These are phyloP conservation scores for Triticum dicoccoides DNA, from an alignment of 176 grass and related monocot genomes.

Conservation along the genomic window DNA sequence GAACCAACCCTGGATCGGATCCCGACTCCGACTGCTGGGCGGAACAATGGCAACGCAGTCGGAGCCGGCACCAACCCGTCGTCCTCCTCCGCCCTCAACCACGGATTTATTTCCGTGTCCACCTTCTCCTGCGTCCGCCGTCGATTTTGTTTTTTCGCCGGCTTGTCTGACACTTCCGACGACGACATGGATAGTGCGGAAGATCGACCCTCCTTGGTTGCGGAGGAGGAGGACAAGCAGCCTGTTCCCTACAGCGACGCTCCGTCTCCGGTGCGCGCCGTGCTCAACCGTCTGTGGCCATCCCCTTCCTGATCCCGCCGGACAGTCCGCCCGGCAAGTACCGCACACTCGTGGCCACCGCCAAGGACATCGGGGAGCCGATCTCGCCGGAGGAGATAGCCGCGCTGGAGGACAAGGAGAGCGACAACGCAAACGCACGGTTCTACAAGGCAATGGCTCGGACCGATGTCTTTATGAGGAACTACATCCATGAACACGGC, in stretches of 20 bases:
- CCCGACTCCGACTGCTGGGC: too few species aligned
- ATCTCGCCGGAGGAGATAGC: background rate
- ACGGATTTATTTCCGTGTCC: too few species aligned
- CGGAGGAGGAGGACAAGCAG: background rate
- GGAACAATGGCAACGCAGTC: too few species aligned
- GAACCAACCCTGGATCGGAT: too few species aligned
- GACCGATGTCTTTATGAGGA: background rate
- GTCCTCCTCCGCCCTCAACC: too few species aligned
- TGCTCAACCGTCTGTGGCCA: background rate
- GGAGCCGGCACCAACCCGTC: too few species aligned
- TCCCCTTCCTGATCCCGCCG: background rate
- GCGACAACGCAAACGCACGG: too few species aligned
- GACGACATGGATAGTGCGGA: background rate
- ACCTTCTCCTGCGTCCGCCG: too few species aligned
- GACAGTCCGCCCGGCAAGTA: background rate
- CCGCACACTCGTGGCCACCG: background rate
- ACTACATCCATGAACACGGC: background rate
- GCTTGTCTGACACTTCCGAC: too few species aligned
- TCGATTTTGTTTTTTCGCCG: too few species aligned
- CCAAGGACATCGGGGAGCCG: background rate
- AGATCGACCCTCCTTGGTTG: background rate
- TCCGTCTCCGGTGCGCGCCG: background rate
- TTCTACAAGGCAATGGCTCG: too few species aligned
- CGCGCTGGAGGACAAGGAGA: background rate
- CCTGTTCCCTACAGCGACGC: background rate